A percentile compares a stretch with the other conserved stretches of the same genome.
Evolutionary conservation across 2,329 filamentous ascomycete genomes (phyloP).

Genomic region (Cyphellophora attinorum): DNA sequence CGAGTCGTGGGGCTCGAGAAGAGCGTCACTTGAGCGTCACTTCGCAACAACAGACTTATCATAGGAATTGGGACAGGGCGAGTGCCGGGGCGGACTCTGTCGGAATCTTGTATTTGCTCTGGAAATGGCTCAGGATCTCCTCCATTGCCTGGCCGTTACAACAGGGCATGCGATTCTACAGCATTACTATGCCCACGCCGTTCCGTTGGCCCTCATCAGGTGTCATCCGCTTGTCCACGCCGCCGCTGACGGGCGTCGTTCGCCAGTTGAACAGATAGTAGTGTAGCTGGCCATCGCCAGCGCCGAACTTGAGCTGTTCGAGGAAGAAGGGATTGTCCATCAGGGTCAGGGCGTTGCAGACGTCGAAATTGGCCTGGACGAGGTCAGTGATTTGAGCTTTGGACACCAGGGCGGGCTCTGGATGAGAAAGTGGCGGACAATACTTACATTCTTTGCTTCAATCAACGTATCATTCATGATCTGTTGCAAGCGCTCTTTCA

Average conservation of each 20-base stretch:
- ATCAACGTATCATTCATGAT: slow-evolving; percentile 80
- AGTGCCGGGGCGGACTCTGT: no score
- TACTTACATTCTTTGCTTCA: slow-evolving; percentile 62
- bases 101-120: no score
- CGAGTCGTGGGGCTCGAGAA: no score
- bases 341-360: slow-evolving; percentile 90
- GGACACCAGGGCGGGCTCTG: background rate
- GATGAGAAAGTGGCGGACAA: background rate
- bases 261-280: slow-evolving; percentile 98
- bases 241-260: slow-evolving; percentile 72
- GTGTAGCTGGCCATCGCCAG: slow-evolving; percentile 87
- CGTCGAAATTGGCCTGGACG: slow-evolving; percentile 65
- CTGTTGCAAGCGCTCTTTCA: slow-evolving; percentile 71
- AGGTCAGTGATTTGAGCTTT: slow-evolving; percentile 11
- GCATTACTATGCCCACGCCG: slow-evolving; percentile 83
- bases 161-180: slow-evolving; percentile 36
- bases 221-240: slow-evolving; percentile 69
- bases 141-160: background rate
- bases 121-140: no score
- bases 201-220: slow-evolving; percentile 70
- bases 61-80: no score
- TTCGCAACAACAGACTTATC: no score
- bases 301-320: slow-evolving; percentile 86
- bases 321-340: slow-evolving; percentile 93
- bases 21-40: no score